Evolutionary conservation across 1,284 basidiomycete species (phyloP), one percentile per base, ranked within the genome.

Genomic region (Baeospora myosura): DNA sequence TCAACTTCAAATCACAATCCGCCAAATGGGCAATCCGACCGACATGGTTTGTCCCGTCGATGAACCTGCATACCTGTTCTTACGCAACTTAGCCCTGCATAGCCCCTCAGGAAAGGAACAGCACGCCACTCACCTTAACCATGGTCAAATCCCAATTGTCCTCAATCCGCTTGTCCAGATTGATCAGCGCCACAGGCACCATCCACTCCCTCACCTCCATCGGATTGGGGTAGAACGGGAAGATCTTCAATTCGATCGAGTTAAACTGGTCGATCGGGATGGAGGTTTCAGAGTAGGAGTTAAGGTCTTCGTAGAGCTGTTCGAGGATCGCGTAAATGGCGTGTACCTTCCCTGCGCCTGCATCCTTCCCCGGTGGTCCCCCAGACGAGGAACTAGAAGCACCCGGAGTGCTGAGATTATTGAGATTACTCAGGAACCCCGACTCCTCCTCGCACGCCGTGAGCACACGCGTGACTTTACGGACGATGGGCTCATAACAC

Each of bases 81-180:
- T 24, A 35, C n/a, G 17, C n/a, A n/a, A 17, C 18, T 16, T 20
- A 38, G 18, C 29, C 41, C 37, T 31, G 31, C 22, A 17, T 24
- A 12, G 25, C 24, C 23, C 36, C 20, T 17, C 38, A 12, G 42
- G 16, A 33, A 24, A 40, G 6, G 3, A 17, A 12, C 30, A 41
- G 12, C 32, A 25, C 7, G n/a, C 20, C 22, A 48, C 58, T 11
- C 43, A 87, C 89, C 70, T 89, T 89, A 24, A 78, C 76, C 65
- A 98, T 88, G 0, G 96, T 97, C 40, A 98, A 70, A 64, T 98
- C 96, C 95, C 96, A 98, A 53, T 93, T 95, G 23, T 81, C 81
- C 51, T 95, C 89, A 36, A 86, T 77, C 43, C 91, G 71, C 49
- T 79, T 86, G 1, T 75, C 69, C 25, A 98, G 69, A 52, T 91